These are phyloP conservation scores for Dalbergia cochinchinensis DNA, from an alignment of 306 rosid species.

Conservation along the genomic window DNA sequence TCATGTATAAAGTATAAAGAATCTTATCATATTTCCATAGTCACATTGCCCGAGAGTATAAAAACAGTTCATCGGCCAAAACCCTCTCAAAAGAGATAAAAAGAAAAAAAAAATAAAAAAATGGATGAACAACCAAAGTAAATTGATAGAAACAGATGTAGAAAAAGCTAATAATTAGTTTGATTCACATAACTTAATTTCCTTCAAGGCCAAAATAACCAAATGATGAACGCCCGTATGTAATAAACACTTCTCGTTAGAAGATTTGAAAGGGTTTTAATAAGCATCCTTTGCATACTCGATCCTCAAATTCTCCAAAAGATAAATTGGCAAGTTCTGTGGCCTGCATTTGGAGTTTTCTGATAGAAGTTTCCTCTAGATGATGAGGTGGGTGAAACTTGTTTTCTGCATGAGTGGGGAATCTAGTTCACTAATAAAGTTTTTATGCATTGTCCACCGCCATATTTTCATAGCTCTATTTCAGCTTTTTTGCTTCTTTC, in stretches of 20 bases:
- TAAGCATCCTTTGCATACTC: background rate
- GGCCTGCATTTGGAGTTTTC: slow-evolving; percentile 33
- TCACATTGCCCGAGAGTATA: too few relatives aligned
- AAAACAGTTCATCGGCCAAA: too few relatives aligned
- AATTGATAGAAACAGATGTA: too few relatives aligned
- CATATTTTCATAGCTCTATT: slow-evolving; percentile 5
- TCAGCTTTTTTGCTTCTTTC: background rate
- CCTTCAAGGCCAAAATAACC: background rate
- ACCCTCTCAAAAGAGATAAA: too few relatives aligned
- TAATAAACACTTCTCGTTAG: background rate
- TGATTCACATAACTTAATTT: background rate
- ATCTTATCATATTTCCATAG: too few relatives aligned
- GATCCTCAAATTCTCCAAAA: slow-evolving; percentile 7
- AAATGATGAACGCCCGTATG: background rate
- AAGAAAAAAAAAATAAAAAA: too few relatives aligned
- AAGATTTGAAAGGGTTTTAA: too few relatives aligned
- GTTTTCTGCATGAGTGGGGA: background rate
- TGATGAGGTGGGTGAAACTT: background rate
- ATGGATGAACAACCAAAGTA: too few relatives aligned
- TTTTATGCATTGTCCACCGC: slow-evolving; percentile 32
- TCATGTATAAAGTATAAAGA: too few relatives aligned
- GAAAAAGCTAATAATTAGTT: too few relatives aligned
- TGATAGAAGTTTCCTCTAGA: background rate
- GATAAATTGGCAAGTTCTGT: slow-evolving; percentile 19
- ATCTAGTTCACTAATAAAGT: background rate